Evolutionary conservation across 2,329 filamentous ascomycete genomes (phyloP), one percentile per base, ranked within the genome.

Genomic region (Pseudogymnoascus sp.): DNA sequence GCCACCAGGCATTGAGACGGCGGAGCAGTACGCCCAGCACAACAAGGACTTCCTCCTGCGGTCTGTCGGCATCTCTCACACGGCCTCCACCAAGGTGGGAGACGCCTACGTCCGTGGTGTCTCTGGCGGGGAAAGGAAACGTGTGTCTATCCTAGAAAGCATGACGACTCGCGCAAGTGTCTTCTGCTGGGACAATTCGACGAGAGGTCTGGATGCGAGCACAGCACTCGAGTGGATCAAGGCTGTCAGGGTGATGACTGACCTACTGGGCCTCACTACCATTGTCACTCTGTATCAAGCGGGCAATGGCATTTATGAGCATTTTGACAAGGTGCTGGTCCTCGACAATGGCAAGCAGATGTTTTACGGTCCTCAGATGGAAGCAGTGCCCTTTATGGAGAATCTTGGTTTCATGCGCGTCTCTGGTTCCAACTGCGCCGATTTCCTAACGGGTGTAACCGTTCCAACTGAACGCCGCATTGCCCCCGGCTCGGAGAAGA

Each of bases 201-300:
- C 86, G 0, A 75, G 86, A 63, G 87, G 87, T 61, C 76, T 89
- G 0, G 87, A 89, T 69, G 85, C 86, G 0, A 84, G 80, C 67
- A 86, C 82, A 3, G 85, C 85, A 1, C 75, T 88, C 1, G 81
- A 87, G 61, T 88, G 81, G 70, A 78, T 81, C 28, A 85, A 84
- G 68, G 81, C 83, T 2, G 73, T 89, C 14, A 78, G 87, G 6
- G 81, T 83, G 5, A 78, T 89, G 80, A 88, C 86, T 0, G 84
- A 89, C 65, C 79, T 86, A 1, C 75, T 84, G 2, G 83, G 84
- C 0, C 75, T 87, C 3, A 76, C 84, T 0, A 82, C 84, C 0
- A 83, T 88, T 59, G 84, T 87, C 11, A 87, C 85, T 0, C 77
- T 89, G 0, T 90, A 90, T 70, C 88, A 90, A 70, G 87, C 88